Evolutionary conservation across 78 protist genomes (phyloP).

Genomic region (Bigelowiella natans): DNA sequence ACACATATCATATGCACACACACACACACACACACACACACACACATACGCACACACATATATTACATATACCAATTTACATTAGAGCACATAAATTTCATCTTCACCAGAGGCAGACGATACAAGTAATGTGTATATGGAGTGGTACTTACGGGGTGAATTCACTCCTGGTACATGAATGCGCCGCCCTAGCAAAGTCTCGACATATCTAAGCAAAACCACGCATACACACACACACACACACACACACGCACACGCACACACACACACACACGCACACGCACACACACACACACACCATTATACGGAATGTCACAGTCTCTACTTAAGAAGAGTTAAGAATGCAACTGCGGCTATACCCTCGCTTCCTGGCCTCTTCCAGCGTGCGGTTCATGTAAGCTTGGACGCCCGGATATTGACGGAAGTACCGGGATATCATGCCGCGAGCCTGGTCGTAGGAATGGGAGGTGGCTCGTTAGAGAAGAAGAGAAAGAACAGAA

Average conservation of each 20-base stretch:
- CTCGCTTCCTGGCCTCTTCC: background rate
- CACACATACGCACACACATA: background rate
- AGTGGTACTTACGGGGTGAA: background rate
- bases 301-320: too few species aligned
- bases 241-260: background rate
- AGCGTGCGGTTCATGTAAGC: background rate
- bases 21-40: background rate
- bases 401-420: background rate
- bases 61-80: background rate
- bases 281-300: background rate
- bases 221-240: background rate
- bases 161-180: background rate
- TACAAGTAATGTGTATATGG: background rate
- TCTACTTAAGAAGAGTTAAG: background rate
- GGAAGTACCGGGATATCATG: too few species aligned
- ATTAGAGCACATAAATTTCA: background rate
- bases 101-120: background rate
- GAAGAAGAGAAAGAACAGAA: too few species aligned
- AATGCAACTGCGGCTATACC: background rate
- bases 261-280: background rate
- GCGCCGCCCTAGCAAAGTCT: background rate
- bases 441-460: too few species aligned
- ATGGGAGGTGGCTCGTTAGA: too few species aligned
- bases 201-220: background rate
- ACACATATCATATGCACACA: background rate